Conservation (phyloP, 1,139 yeast genomes). For the Pichia sp. region DNA sequence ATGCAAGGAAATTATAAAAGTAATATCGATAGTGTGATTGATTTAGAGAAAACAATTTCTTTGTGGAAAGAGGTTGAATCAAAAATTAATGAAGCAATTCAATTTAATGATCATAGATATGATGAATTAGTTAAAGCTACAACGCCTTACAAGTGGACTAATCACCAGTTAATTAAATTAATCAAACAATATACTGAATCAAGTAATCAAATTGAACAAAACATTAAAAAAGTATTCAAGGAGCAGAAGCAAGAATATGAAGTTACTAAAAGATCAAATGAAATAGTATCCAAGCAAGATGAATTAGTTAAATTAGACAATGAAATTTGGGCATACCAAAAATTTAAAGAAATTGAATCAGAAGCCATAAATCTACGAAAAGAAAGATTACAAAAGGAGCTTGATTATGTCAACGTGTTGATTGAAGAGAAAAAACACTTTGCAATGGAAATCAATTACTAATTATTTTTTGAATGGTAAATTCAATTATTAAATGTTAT, state of each 20-base stretch:
- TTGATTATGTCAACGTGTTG: constrained; percentile 9
- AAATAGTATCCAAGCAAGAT: not conserved
- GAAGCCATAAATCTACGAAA: constrained; percentile 7
- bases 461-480: not conserved
- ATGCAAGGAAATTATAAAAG: not conserved
- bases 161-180: constrained; percentile 2
- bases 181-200: constrained; percentile 4
- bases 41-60: not conserved
- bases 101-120: not conserved
- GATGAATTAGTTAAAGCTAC: not conserved
- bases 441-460: not conserved
- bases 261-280: not conserved
- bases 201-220: constrained; percentile 2
- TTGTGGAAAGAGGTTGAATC: constrained; percentile 9
- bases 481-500: not conserved
- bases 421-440: constrained; percentile 6
- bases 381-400: constrained; percentile 11
- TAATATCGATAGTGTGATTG: not conserved
- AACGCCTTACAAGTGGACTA: not conserved
- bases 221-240: not conserved
- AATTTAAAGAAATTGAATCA: constrained; percentile 6
- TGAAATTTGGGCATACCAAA: constrained; percentile 9
- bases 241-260: not conserved
- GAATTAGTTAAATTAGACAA: constrained; percentile 1
- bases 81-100: constrained; percentile 1